Base-by-base conservation (phyloP, 2,329 filamentous ascomycete species). In the Alternaria sp. region DNA sequence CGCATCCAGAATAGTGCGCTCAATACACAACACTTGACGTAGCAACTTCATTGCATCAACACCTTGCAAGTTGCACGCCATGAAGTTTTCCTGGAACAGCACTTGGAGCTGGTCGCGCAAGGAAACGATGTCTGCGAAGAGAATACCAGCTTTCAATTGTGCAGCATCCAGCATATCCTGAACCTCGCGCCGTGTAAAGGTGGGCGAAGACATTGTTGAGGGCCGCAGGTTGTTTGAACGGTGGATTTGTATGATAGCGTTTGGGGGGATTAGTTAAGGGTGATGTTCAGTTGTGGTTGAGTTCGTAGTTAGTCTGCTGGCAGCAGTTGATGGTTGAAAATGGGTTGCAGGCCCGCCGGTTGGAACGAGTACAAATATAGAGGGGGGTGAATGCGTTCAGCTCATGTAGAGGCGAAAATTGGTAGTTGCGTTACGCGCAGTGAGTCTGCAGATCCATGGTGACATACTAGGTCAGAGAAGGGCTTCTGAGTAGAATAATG, bases 121-220 rank as follows among this genome's bases (percentile, higher is more conserved):
- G 9, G 36, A 10, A 4, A 52, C 41, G 23, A 48, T 28, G 14
- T 54, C n/a, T 9, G 26, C 14, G 28, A 58, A 66, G 23, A 49
- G 54, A 10, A 28, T 5, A 10, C 26, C 37, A 31, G 49, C 46
- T 14, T 39, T 21, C 9, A 51, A 4, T 4, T 56, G 40, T 13
- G 61, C 61, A 6, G 14, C 42, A 3, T 60, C 37, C 5, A 64
- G 42, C 39, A 64, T 52, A 6, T 56, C 23, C 23, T 54, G 57
- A 11, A 61, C 49, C 5, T 59, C 34, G 8, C 17, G 7, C 8
- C 51, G 45, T 17, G 54, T 33, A 4, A 62, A 51, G 21, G 14
- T 31, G 17, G 23, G 4, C 24, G 13, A 5, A 39, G 48, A 37
- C 48, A 39, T 36, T 14, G 14, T 40, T 24, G 37, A 40, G 9